A percentile compares a stretch with the other conserved stretches of the same genome.
Evolutionary conservation across 2,329 filamentous ascomycete genomes (phyloP).

Genomic region (Sclerotinia borealis): DNA sequence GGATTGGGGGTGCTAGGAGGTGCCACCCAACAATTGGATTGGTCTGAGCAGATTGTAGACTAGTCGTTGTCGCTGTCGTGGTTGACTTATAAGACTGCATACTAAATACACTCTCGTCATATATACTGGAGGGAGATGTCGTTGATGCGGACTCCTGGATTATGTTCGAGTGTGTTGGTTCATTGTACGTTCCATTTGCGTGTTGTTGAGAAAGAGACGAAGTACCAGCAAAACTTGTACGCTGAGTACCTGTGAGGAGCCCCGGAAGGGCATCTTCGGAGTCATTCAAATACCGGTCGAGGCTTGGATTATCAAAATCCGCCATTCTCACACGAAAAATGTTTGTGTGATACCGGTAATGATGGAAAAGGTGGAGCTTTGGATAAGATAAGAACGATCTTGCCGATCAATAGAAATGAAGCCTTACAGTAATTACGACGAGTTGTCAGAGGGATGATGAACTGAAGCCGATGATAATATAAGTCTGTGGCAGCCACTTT

Average conservation of each 20-base stretch:
- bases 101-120: constrained; percentile 3
- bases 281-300: constrained; percentile 2
- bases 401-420: background rate
- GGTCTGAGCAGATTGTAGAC: background rate
- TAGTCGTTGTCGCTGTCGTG: constrained; percentile 2
- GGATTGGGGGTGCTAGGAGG: background rate
- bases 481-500: too few relatives aligned
- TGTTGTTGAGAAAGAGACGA: background rate
- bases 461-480: background rate
- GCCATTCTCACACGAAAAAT: background rate
- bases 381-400: constrained; percentile 6
- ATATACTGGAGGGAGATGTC: background rate
- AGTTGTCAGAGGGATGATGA: background rate
- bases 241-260: background rate
- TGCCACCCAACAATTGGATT: background rate
- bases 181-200: background rate
- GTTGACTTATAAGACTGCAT: background rate
- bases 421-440: background rate
- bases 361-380: background rate
- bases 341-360: too few relatives aligned
- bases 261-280: background rate
- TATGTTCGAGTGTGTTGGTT: background rate
- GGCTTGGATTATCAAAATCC: background rate
- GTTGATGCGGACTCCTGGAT: background rate
- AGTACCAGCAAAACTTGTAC: background rate